Base-by-base conservation (phyloP, 768 basidiomycete species). In the Termitomyces eurrhizus region DNA sequence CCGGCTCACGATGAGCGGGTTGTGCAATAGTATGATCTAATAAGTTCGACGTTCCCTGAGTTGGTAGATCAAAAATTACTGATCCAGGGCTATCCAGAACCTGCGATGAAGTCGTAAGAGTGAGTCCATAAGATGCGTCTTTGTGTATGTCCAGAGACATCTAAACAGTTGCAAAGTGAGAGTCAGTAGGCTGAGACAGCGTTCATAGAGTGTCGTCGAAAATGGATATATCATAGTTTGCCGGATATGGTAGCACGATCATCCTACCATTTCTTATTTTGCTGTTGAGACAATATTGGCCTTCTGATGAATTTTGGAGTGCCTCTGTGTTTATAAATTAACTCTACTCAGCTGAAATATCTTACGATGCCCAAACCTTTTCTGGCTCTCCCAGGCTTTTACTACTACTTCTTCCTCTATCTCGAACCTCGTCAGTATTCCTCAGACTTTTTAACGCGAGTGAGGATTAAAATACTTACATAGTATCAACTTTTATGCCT, bases 61-160 rank as follows among this genome's bases (percentile, higher is more conserved):
- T 79, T 4, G 89, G 88, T 33, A 90, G 77, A 69, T 92, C 89
- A 67, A 92, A 91, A 26, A 88, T 82, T 24, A 88, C 89, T 7
- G 89, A 91, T 52, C 85, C 81, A 39, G 87, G 88, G 62, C 86
- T 90, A 50, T 82, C 83, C 44, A 52, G 55, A 12, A 53, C 65
- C 53, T 57, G 41, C 33, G 33, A 32, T 51, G 50, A 58, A 46
- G 59, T 57, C 35, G 58, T 26, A 33, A 63, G 64, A 45, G 52
- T 57, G 50, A 52, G 50, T 35, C 60, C 59, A 66, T 57, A 56
- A 62, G 56, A 52, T 50, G 60, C 56, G 61, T 60, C 59, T 52
- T 59, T 53, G 21, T 57, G 57, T 35, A 46, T 41, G 8, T 39
- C 42, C 9, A 54, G 44, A 62, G 59, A 44, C 63, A 64, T 66